phyloP scores from a whole-genome alignment of 2,329 filamentous ascomycete species.

The Penicillium sp. region DNA sequence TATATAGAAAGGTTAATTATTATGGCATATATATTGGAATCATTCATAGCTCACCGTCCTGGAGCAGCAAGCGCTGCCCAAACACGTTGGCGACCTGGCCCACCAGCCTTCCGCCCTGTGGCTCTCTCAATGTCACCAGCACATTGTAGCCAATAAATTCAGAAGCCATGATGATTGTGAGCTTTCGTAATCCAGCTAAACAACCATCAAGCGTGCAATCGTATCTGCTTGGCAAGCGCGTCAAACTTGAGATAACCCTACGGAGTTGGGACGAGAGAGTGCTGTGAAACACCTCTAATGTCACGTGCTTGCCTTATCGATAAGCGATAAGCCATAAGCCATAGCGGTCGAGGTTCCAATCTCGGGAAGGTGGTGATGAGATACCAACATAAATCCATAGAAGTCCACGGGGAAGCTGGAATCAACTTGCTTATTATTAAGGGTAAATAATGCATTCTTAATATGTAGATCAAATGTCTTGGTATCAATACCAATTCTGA shows the following conservation, averaged over 20 bases:
- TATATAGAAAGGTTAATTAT: conserved; percentile 14
- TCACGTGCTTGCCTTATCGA: conserved; percentile 30
- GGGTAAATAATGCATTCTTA: background rate
- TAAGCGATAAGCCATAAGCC: conserved; percentile 17
- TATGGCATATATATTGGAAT: conserved; percentile 4
- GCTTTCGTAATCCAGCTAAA: background rate
- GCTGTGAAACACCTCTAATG: conserved; percentile 16
- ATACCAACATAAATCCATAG: background rate
- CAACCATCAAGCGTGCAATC: background rate
- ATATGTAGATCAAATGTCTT: background rate
- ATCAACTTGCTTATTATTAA: background rate
- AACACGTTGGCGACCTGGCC: conserved; percentile 70
- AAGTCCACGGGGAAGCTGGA: background rate
- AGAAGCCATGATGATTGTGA: conserved; percentile 55
- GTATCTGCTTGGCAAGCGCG: background rate
- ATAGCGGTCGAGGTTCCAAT: too few species aligned
- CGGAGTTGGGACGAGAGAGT: conserved; percentile 16
- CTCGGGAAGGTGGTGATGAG: too few species aligned
- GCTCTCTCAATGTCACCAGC: conserved; percentile 66
- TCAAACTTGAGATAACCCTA: conserved; percentile 3
- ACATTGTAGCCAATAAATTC: conserved; percentile 76
- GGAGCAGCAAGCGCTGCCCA: conserved; percentile 66
- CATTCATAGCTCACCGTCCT: conserved; percentile 60
- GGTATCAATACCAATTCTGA: background rate
- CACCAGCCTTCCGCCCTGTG: conserved; percentile 62